A percentile compares a stretch with the other conserved stretches of the same genome.
Evolutionary conservation across 805 yeast genomes (phyloP).

Genomic region (Schizosaccharomyces lindneri): DNA sequence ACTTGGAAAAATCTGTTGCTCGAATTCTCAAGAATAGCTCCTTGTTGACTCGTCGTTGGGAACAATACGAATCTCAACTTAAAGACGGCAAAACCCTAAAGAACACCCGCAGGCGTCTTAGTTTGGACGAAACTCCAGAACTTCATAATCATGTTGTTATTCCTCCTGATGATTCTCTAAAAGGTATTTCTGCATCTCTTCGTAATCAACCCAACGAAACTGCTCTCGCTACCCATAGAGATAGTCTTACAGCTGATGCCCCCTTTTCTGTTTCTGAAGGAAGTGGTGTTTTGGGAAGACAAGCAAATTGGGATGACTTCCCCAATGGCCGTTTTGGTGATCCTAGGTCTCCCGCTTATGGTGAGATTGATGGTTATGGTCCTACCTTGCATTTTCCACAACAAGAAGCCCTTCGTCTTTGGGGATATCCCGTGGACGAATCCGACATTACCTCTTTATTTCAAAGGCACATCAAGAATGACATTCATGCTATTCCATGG

Average conservation of each 20-base stretch:
- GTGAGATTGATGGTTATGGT: conserved; percentile 94
- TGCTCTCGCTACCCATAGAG: not conserved
- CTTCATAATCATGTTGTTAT: not conserved
- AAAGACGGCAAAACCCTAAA: conserved; percentile 16
- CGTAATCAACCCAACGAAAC: not conserved
- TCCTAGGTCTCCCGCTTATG: conserved; percentile 91
- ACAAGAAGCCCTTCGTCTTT: conserved; percentile 52
- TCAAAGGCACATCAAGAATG: conserved; percentile 44
- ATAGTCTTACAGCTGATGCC: not conserved
- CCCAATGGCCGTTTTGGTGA: conserved; percentile 99
- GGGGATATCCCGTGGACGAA: conserved; percentile 56
- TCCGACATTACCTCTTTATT: conserved; percentile 40
- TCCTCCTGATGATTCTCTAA: not conserved
- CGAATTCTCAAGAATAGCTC: conserved; percentile 45
- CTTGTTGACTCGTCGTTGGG: conserved; percentile 15
- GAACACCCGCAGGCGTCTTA: not conserved
- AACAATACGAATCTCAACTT: conserved; percentile 6
- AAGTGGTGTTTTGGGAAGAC: conserved; percentile 59
- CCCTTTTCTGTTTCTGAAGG: conserved; percentile 55
- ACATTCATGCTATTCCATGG: conserved; percentile 64
- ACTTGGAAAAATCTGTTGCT: conserved; percentile 78
- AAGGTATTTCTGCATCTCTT: not conserved
- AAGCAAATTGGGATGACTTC: conserved; percentile 63
- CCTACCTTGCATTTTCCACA: conserved; percentile 52
- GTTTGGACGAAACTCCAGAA: not conserved